Conservation (phyloP, 176 grass and related monocot species). For the Carex scoparia region DNA sequence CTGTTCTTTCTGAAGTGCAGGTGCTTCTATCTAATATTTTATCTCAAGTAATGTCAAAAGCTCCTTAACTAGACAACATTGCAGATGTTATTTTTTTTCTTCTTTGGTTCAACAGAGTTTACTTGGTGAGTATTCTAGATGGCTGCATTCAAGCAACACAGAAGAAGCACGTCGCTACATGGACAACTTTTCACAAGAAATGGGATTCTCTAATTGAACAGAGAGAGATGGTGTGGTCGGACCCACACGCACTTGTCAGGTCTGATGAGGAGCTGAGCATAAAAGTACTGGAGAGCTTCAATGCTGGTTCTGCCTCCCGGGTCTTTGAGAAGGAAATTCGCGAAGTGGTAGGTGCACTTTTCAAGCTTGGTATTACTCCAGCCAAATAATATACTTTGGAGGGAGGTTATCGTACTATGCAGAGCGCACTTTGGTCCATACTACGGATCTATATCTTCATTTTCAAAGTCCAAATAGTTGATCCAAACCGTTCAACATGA, state of each 20-base stretch:
- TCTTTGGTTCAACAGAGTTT: conserved; percentile 48
- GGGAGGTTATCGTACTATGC: no score
- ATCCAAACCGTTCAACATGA: no score
- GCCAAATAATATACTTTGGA: not conserved
- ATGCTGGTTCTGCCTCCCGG: conserved; percentile 55
- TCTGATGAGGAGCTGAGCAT: conserved; percentile 38
- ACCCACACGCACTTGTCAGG: conserved; percentile 40
- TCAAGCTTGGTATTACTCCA: not conserved
- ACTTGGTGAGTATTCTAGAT: conserved; percentile 62
- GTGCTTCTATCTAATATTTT: conserved; percentile 33
- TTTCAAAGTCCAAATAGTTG: no score
- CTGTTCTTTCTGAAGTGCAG: conserved; percentile 59
- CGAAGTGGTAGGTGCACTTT: conserved; percentile 61
- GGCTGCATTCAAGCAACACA: conserved; percentile 66
- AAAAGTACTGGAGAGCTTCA: conserved; percentile 62
- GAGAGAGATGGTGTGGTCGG: conserved; percentile 31
- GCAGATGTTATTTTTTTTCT: not conserved
- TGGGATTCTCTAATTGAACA: conserved; percentile 43
- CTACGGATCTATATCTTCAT: no score
- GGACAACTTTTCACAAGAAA: conserved; percentile 60
- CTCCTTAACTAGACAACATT: conserved; percentile 3
- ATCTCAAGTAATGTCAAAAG: not conserved
- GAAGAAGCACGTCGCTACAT: conserved; percentile 67
- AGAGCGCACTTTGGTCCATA: no score
- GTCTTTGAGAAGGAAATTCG: conserved; percentile 89